Evolutionary conservation across 1,284 basidiomycete genomes (phyloP).

Genomic region (Heterobasidion occidentale): DNA sequence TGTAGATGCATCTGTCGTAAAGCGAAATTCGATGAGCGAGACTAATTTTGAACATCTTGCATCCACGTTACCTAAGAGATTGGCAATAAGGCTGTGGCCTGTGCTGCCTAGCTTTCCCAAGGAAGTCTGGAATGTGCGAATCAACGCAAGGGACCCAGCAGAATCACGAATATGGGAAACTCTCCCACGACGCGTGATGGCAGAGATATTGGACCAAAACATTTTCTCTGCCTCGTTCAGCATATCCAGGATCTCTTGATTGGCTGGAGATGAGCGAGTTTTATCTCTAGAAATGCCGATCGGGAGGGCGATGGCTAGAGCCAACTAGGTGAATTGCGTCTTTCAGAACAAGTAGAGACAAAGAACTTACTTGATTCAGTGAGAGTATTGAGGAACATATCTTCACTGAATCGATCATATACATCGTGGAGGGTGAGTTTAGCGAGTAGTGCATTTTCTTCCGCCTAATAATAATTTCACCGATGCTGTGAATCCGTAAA

Average conservation of each 20-base stretch:
- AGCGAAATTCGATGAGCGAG: neutral
- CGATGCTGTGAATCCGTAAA: neutral
- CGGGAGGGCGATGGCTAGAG: conserved; percentile 73
- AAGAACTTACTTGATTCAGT: conserved; percentile 70
- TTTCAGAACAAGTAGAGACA: neutral
- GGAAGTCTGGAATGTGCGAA: conserved; percentile 72
- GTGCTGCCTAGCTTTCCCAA: conserved; percentile 51
- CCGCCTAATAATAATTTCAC: conserved; percentile 37
- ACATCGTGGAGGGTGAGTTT: conserved; percentile 70
- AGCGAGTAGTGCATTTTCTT: conserved; percentile 66
- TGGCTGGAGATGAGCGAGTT: conserved; percentile 28
- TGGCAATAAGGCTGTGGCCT: conserved; percentile 47
- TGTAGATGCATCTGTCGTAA: conserved; percentile 49
- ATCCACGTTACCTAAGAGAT: conserved; percentile 50
- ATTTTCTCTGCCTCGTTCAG: conserved; percentile 62
- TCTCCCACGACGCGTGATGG: conserved; percentile 51
- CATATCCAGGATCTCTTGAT: conserved; percentile 53
- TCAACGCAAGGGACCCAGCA: conserved; percentile 59
- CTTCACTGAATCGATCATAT: conserved; percentile 69
- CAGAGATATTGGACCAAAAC: conserved; percentile 59
- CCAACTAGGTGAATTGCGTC: neutral
- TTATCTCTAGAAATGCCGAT: conserved; percentile 62
- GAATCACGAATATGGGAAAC: conserved; percentile 70
- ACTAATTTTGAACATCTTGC: neutral
- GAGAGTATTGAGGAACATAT: conserved; percentile 83